Evolutionary conservation across 139 green algal genomes (phyloP), one percentile per base, ranked within the genome.

Genomic region (Coelastrella sp.): DNA sequence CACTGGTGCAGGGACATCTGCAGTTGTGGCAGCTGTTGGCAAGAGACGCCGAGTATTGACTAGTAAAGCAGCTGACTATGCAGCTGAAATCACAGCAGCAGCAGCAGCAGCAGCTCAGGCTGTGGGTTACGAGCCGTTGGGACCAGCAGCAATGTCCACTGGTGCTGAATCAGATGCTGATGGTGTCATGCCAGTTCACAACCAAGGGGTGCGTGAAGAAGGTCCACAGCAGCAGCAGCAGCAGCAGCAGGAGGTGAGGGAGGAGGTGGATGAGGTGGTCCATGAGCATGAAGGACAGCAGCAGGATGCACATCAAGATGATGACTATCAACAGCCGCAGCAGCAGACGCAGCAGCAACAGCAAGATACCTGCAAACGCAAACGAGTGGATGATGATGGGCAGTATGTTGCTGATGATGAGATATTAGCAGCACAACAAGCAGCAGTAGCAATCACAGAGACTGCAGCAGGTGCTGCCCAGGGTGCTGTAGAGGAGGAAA

Each of bases 191-290:
- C n/a, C n/a, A n/a, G n/a, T n/a, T n/a, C n/a, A n/a, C n/a, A n/a
- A n/a, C n/a, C n/a, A n/a, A n/a, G n/a, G n/a, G n/a, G n/a, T 2
- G 57, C 23, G n/a, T n/a, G n/a, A n/a, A n/a, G n/a, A n/a, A n/a
- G n/a, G n/a, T n/a, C n/a, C n/a, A n/a, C 23, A 34, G 57, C 2
- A 34, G 1, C 23, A 34, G 57, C 2, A 34, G 1, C 3, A 66
- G 7, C 1, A 17, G 1, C 57, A 66, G 11, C 57, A 66, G 19
- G 48, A 9, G 11, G 15, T 59, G 15, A 15, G 11, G 15, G 9
- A 9, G 15, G 15, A 9, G 57, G 21, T 23, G 2, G 1, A 1
- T 11, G 19, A 27, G 90, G 88, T 96, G 95, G 89, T 96, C 93
- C 0, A 90, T 95, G 81, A 95, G 92, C 13, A 92, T 57, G 57